Conservation (phyloP, 1,284 basidiomycete species). For the Flammula alnicola region DNA sequence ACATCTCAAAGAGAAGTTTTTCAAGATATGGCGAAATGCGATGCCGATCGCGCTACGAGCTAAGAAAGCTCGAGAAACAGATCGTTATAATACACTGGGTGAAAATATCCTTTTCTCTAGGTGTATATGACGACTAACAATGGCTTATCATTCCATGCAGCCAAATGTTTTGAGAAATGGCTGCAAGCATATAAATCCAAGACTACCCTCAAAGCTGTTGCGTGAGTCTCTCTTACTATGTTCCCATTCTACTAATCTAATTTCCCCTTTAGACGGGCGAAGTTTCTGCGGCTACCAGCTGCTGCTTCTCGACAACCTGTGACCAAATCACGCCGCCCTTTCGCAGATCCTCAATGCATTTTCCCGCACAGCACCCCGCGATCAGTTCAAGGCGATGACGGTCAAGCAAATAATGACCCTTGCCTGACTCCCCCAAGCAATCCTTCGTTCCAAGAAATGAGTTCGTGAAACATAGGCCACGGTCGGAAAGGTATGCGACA, state of each 20-base stretch:
- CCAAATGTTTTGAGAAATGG: slow-evolving; percentile 66
- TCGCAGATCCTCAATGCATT: slow-evolving; percentile 11
- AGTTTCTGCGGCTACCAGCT: slow-evolving; percentile 73
- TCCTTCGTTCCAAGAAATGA: background rate
- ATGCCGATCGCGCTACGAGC: slow-evolving; percentile 72
- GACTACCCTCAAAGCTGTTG: slow-evolving; percentile 77
- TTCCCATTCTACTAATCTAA: slow-evolving; percentile 2
- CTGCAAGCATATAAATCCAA: slow-evolving; percentile 66
- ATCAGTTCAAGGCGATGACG: slow-evolving; percentile 18
- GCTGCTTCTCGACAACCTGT: slow-evolving; percentile 35
- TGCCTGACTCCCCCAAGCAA: slow-evolving; percentile 3
- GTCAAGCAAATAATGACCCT: slow-evolving; percentile 11
- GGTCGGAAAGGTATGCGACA: slow-evolving; percentile 12
- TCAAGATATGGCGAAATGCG: slow-evolving; percentile 66
- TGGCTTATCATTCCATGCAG: slow-evolving; percentile 40
- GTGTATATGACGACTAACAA: no score
- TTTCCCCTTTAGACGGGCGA: slow-evolving; percentile 39
- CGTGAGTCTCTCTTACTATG: slow-evolving; percentile 55
- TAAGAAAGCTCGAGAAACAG: slow-evolving; percentile 65
- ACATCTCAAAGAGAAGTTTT: slow-evolving; percentile 61
- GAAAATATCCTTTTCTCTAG: slow-evolving; percentile 33
- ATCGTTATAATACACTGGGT: slow-evolving; percentile 64
- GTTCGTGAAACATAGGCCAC: background rate
- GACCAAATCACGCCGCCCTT: slow-evolving; percentile 20
- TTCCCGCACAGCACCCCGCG: slow-evolving; percentile 17